phyloP scores from a whole-genome alignment of 192 early-diverging fungal genomes.

The Umbelopsis vinacea region DNA sequence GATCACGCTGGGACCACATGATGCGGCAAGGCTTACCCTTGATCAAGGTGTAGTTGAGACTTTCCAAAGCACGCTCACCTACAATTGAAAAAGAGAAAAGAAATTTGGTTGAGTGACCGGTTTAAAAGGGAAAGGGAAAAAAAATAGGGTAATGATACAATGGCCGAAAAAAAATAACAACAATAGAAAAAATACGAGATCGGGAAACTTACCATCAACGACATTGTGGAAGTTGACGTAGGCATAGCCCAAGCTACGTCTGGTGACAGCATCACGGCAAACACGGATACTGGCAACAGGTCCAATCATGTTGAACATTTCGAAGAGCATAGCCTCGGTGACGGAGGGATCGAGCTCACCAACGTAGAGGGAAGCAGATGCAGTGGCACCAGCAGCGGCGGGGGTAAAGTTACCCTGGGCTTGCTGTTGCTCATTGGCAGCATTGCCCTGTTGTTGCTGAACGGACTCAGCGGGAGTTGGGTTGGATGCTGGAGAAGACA shows the following conservation, averaged over 20 bases:
- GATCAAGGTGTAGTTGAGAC: constrained; percentile 85
- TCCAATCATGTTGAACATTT: constrained; percentile 81
- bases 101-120: background rate
- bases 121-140: constrained; percentile 17
- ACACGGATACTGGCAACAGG: constrained; percentile 87
- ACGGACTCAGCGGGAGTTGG: constrained; percentile 17
- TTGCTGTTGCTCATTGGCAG: constrained; percentile 21
- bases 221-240: constrained; percentile 89
- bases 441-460: constrained; percentile 41
- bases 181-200: background rate
- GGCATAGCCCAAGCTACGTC: constrained; percentile 85
- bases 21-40: constrained; percentile 88
- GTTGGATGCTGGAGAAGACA: constrained; percentile 17
- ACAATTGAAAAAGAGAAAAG: no score
- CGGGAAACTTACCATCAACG: constrained; percentile 56
- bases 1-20: constrained; percentile 95
- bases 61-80: constrained; percentile 75
- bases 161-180: background rate
- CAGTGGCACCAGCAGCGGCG: constrained; percentile 37
- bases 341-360: constrained; percentile 88
- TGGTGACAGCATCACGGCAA: constrained; percentile 88
- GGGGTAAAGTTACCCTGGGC: constrained; percentile 44
- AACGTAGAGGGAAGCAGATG: constrained; percentile 77
- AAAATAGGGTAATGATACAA: background rate
- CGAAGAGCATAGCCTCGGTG: constrained; percentile 83